Base-by-base conservation (phyloP, 768 basidiomycete species). In the Lactifluus subvellereus region DNA sequence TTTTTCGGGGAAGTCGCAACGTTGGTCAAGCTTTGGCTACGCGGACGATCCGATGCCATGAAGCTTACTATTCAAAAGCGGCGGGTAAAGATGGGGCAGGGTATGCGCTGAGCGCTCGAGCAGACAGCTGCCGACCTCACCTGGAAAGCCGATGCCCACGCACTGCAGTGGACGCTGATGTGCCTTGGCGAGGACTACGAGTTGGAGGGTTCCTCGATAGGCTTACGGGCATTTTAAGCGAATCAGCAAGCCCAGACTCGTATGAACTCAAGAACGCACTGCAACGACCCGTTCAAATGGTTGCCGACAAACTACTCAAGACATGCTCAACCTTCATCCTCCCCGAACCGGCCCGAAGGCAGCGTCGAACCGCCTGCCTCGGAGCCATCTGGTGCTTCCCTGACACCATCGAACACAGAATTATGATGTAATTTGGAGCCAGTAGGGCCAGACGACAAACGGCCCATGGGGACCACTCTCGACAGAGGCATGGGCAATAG, bases 161-260 rank as follows among this genome's bases (percentile, higher is more conserved):
- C 63, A 14, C 45, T 61, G 10, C 11, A 7, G 11, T 64, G 63
- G 59, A 64, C 62, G 10, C 47, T 64, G 18, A 35, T n/a, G 32
- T 54, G 35, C 20, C 47, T 64, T 7, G 59, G 55, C 38, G 27
- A 27, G 27, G 27, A 27, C 27, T 3, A 22, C 27, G 27, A 27
- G 27, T 27, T 27, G 1, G 59, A 64, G 52, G 48, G 10, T 64
- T 64, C 53, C 63, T 64, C 4, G 53, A 61, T 37, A 52, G 58
- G 6, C 37, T 64, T 3, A 59, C 62, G 3, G 59, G 59, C 3
- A 40, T 62, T 18, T 61, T 55, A 45, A 54, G 42, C 10, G 18
- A 20, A 8, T 45, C 43, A n/a, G 3, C 27, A 27, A 27, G 27
- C 27, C 27, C 27, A 27, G 13, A 9, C 33, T 16, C 45, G 6